A percentile compares a stretch with the other conserved stretches of the same genome.
Evolutionary conservation across 2,329 filamentous ascomycete species (phyloP).

Genomic region (Pyrenophora seminiperda): DNA sequence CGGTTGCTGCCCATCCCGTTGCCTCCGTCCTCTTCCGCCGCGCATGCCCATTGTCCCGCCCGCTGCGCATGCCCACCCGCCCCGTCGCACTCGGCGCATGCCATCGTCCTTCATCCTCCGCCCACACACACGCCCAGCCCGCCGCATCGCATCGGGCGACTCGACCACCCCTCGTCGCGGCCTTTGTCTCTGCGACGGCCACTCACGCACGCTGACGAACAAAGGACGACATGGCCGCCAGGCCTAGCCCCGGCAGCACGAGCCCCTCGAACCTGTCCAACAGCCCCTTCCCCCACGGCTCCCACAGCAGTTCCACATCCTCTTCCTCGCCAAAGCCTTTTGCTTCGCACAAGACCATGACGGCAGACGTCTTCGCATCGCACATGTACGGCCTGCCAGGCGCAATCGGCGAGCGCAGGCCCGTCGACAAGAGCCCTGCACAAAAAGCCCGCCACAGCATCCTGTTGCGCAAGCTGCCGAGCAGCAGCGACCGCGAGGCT

Average conservation of each 20-base stretch:
- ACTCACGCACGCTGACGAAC: conserved; percentile 35
- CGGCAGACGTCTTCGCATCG: conserved; percentile 49
- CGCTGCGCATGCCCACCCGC: background rate
- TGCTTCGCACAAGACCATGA: conserved; percentile 46
- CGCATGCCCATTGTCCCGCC: conserved; percentile 17
- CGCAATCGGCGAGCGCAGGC: conserved; percentile 50
- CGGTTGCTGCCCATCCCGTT: conserved; percentile 5
- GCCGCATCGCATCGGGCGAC: conserved; percentile 28
- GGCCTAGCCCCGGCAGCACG: conserved; percentile 50
- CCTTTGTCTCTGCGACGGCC: conserved; percentile 42
- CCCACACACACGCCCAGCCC: conserved; percentile 11
- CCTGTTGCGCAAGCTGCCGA: conserved; percentile 64
- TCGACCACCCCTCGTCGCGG: conserved; percentile 17
- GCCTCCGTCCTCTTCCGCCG: conserved; percentile 9
- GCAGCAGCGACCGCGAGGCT: conserved; percentile 62
- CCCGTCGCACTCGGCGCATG: no score
- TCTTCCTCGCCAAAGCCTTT: conserved; percentile 48
- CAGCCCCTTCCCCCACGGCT: conserved; percentile 48
- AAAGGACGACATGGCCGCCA: conserved; percentile 48
- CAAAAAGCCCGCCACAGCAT: conserved; percentile 47
- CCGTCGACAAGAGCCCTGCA: conserved; percentile 43
- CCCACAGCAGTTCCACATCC: conserved; percentile 48
- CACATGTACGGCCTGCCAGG: conserved; percentile 48
- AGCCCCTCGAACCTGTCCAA: conserved; percentile 49
- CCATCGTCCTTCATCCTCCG: no score